A percentile compares a stretch with the other conserved stretches of the same genome.
These are phyloP conservation scores for Lactifluus rugatus DNA, from an alignment of 768 basidiomycete genomes.

Conservation along the genomic window DNA sequence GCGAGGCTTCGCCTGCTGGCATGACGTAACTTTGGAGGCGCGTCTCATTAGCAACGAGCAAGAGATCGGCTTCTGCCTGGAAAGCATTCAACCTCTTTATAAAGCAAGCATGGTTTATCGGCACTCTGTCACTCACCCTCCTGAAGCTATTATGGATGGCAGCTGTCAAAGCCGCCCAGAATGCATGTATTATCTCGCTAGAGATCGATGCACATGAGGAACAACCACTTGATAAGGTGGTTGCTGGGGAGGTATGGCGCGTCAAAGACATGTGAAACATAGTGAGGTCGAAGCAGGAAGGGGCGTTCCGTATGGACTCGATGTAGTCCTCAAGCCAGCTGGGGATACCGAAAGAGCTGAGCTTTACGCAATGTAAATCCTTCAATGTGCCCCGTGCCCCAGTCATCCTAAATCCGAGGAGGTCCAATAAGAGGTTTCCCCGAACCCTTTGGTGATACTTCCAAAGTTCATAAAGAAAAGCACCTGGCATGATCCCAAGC, in stretches of 20 bases:
- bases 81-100: background rate
- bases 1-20: background rate
- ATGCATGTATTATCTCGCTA: background rate
- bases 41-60: background rate
- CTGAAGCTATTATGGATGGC: background rate
- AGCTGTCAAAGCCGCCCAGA: background rate
- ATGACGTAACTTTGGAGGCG: background rate
- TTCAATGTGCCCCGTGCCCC: background rate
- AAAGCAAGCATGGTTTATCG: background rate
- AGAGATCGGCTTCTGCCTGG: background rate
- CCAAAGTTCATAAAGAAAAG: constrained; percentile 2
- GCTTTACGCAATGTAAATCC: background rate
- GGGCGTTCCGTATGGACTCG: background rate
- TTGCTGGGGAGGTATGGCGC: background rate
- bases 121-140: background rate
- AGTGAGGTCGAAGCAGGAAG: background rate
- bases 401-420: background rate
- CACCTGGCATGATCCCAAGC: background rate
- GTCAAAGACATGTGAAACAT: constrained; percentile 3
- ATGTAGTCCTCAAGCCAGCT: constrained; percentile 1
- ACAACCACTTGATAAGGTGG: background rate
- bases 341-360: background rate
- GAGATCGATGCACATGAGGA: background rate
- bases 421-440: background rate
- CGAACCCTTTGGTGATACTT: constrained; percentile 14